Conservation (phyloP, 179 eudicot species). For the Spinacia oleracea region DNA sequence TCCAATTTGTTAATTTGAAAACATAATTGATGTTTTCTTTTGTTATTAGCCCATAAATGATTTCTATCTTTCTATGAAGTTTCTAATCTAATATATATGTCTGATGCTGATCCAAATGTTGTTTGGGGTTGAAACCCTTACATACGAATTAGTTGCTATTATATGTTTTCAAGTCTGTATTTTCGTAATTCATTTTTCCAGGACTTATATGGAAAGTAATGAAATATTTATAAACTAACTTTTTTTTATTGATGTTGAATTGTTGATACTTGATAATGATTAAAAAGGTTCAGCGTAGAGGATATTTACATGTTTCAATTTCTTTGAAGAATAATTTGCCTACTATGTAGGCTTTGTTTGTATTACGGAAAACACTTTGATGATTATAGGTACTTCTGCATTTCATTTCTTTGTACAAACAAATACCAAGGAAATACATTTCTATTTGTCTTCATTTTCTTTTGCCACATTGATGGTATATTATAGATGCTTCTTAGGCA, state of each 20-base stretch:
- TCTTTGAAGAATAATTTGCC: too few species aligned
- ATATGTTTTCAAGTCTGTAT: background rate
- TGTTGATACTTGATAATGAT: too few species aligned
- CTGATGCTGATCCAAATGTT: background rate
- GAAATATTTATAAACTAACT: too few species aligned
- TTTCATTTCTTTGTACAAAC: too few species aligned
- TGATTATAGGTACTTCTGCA: too few species aligned
- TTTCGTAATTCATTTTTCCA: background rate
- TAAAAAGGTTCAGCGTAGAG: too few species aligned
- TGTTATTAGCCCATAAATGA: background rate
- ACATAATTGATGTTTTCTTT: background rate
- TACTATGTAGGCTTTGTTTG: too few species aligned
- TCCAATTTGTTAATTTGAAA: background rate
- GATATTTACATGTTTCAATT: too few species aligned
- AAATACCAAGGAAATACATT: background rate
- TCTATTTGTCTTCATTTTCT: background rate
- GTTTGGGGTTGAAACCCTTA: background rate
- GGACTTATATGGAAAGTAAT: too few species aligned
- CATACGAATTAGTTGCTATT: background rate
- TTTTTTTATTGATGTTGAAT: too few species aligned
- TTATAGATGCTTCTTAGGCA: background rate
- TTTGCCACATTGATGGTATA: background rate
- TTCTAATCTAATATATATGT: background rate
- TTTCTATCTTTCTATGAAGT: slow-evolving; percentile 4
- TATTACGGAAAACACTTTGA: too few species aligned